These are phyloP conservation scores for Rhizomucor pusillus DNA, from an alignment of 371 early-diverging fungal genomes.

Conservation along the genomic window DNA sequence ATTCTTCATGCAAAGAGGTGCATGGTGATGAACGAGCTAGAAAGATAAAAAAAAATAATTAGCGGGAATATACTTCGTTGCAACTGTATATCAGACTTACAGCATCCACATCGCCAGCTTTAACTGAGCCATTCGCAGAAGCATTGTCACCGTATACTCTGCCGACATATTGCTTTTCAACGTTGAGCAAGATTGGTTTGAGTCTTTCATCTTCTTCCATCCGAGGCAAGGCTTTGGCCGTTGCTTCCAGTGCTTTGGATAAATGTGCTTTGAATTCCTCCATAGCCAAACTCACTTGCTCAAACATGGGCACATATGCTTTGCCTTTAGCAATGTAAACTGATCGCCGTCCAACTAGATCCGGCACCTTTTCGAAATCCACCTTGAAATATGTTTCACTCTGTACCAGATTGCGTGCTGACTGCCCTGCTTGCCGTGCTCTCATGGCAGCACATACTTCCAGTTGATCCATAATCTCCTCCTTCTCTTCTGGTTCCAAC, in stretches of 20 bases:
- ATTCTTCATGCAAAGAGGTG: constrained; percentile 93
- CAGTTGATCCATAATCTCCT: constrained; percentile 29
- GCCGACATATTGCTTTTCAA: constrained; percentile 82
- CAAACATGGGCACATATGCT: constrained; percentile 82
- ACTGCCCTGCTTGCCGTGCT: constrained; percentile 8
- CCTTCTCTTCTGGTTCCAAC: constrained; percentile 16
- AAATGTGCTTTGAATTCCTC: constrained; percentile 74
- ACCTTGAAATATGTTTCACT: constrained; percentile 64
- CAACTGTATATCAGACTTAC: constrained; percentile 27
- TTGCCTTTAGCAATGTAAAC: constrained; percentile 76
- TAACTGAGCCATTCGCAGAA: constrained; percentile 51
- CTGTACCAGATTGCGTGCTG: constrained; percentile 19
- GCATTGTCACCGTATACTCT: constrained; percentile 50
- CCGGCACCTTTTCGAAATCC: constrained; percentile 83
- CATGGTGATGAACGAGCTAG: constrained; percentile 61
- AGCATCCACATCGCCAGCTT: constrained; percentile 63
- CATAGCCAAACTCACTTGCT: constrained; percentile 73
- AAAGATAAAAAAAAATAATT: neutral
- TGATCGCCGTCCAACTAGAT: constrained; percentile 67
- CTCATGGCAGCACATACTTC: constrained; percentile 17
- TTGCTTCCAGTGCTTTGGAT: constrained; percentile 54
- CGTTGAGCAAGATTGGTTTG: constrained; percentile 80
- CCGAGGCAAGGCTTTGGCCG: constrained; percentile 75
- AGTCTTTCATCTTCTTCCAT: constrained; percentile 95
- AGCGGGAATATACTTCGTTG: neutral